Base-by-base conservation (phyloP, 1,139 yeast species). In the Pichia sp. region DNA sequence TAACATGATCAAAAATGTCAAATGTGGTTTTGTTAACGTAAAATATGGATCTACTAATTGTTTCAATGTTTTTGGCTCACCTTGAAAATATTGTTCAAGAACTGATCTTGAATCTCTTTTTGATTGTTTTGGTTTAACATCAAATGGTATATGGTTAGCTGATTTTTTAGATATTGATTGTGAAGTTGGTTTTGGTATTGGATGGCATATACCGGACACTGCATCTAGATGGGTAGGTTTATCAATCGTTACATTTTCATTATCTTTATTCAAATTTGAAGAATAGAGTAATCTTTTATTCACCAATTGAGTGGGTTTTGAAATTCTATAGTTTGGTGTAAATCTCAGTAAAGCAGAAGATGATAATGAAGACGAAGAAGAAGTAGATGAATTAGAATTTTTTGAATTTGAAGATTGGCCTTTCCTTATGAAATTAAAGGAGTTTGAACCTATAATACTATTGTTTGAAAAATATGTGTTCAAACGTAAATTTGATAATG, bases 11-110 rank as follows among this genome's bases (percentile, higher is more conserved):
- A 94, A 69, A 8, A 90, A 79, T 0, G 97, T 87, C 46, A 92
- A 73, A 50, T 89, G 77, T 16, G 99, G 98, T 65, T 92, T 92
- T 3, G 96, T 80, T 23, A 92, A 73, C 55, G 88, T 88, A 20
- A 88, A 56, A 59, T 87, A 89, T 1, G 89, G 85, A 22, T 73
- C 73, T 2, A 73, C 59, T 26, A 72, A 49, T 25, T 70, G 60
- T 60, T 70, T 67, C 42, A 72, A 52, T 46, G 59, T 47, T 51
- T 51, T 35, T 18, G 53, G 56, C 40, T 63, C 60, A 39, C 62
- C 63, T 12, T 46, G 46, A 15, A 56, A 29, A 22, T 53, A 48
- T 40, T 56, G 57, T 46, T 60, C 56, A 1, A 62, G 20, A 4
- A 60, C 54, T 11, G 66, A 60, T 30, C 47, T 44, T 13, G 46